phyloP scores from a whole-genome alignment of 2,329 filamentous ascomycete genomes.

The Aspergillus fructus region DNA sequence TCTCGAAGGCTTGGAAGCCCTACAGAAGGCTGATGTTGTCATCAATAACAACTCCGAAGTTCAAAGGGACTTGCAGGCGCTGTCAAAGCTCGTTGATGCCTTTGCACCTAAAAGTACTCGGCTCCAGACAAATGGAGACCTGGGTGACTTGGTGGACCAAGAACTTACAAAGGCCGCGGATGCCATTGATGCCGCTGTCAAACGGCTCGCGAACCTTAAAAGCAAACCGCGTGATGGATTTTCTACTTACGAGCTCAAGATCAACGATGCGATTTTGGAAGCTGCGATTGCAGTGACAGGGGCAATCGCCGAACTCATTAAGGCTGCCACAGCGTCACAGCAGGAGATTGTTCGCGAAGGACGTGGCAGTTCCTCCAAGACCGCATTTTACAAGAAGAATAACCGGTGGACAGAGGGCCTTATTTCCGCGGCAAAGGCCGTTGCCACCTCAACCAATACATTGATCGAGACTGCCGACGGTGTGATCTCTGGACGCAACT shows the following conservation, averaged over 20 bases:
- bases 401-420: conserved; percentile 98
- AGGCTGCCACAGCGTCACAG: conserved; percentile 88
- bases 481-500: conserved; percentile 87
- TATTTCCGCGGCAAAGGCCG: conserved; percentile 95
- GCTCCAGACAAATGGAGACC: conserved; percentile 74
- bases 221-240: conserved; percentile 96
- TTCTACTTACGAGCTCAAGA: conserved; percentile 92
- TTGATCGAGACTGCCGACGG: conserved; percentile 98
- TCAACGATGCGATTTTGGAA: conserved; percentile 92
- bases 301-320: conserved; percentile 91
- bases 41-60: conserved; percentile 98
- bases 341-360: conserved; percentile 96
- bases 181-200: conserved; percentile 88
- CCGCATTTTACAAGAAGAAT: conserved; percentile 99
- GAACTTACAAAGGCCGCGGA: conserved; percentile 93
- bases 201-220: conserved; percentile 84
- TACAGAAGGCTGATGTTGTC: conserved; percentile 94
- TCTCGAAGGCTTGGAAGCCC: conserved; percentile 81
- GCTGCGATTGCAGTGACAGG: conserved; percentile 91
- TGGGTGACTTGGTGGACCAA: conserved; percentile 88
- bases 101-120: conserved; percentile 87
- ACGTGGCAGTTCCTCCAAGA: conserved; percentile 79
- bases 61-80: conserved; percentile 85
- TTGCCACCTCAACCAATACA: conserved; percentile 88
- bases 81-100: conserved; percentile 88